Evolutionary conservation across 768 basidiomycete genomes (phyloP), one percentile per base, ranked within the genome.

Genomic region (Trametes maxima): DNA sequence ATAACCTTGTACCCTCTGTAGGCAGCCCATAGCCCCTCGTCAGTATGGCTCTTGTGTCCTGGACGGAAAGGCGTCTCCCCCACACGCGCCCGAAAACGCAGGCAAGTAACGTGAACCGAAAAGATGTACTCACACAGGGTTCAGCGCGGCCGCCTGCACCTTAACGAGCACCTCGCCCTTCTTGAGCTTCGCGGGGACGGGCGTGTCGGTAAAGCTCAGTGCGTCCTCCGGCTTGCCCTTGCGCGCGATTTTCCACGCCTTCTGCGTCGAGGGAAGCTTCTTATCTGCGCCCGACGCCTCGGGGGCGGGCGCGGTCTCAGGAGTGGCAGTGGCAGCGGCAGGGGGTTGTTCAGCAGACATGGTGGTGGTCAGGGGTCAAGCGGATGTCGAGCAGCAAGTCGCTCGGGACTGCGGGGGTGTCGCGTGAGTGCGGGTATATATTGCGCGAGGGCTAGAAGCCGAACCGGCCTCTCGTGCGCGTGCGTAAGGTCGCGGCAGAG

Each of bases 1-100:
- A 88, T 82, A 1, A 84, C 0, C 68, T 89, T 90, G 71, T 80
- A 86, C 0, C 82, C 86, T 37, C 88, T 89, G 47, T 10, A 17
- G 6, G 5, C 24, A 37, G 43, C 16, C 12, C 46, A 40, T 46
- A 19, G 3, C 37, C 6, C 28, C 19, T 8, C 47, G 46, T 21
- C 22, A 51, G 49, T 19, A 19, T 22, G 19, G 8, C 5, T 5
- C 24, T 22, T 21, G 19, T n/a, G 21, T 21, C 35, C 28, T 33
- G 28, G 8, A 33, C 28, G 28, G 8, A 33, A 33, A 3, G 4
- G 17, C 49, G 6, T 19, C 1, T 35, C 35, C 5, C 17, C 35
- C 7, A 19, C 5, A n/a, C 33, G 7, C 33, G 17, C 49, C n/a
- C 19, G 11, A 36, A 1, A 33, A 10, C 19, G n/a, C 35, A 8